Percentiles rank a stretch among this genome's conserved stretches.
phyloP scores from a whole-genome alignment of 1,139 yeast species.

The Protomyces pachydermus region DNA sequence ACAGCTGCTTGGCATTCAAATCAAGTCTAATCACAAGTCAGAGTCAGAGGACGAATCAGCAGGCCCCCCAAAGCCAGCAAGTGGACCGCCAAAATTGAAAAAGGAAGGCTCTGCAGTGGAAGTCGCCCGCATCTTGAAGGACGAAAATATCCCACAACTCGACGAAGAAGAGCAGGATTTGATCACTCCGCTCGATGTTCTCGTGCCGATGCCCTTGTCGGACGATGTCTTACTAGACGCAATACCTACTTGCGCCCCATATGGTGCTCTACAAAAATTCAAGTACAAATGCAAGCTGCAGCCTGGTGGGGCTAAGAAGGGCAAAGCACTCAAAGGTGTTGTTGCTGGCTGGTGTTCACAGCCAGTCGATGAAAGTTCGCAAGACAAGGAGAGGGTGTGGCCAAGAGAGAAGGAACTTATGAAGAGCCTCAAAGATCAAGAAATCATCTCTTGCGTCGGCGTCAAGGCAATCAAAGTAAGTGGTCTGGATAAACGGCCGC shows the following conservation, averaged over 20 bases:
- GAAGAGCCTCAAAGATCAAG: conserved; percentile 54
- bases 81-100: conserved; percentile 29
- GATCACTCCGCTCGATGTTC: conserved; percentile 35
- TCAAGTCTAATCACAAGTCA: conserved; percentile 42
- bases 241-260: conserved; percentile 89
- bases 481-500: neutral
- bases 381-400: conserved; percentile 63
- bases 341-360: conserved; percentile 56
- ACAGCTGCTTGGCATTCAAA: conserved; percentile 77
- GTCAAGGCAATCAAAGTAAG: conserved; percentile 42
- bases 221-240: conserved; percentile 52
- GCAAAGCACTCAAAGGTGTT: conserved; percentile 59
- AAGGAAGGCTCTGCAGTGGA: conserved; percentile 26
- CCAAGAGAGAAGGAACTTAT: conserved; percentile 59
- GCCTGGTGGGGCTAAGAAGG: conserved; percentile 84
- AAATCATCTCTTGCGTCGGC: conserved; percentile 50
- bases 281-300: conserved; percentile 80
- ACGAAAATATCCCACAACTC: conserved; percentile 39
- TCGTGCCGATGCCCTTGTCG: conserved; percentile 41
- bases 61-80: conserved; percentile 43
- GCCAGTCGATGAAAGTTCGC: conserved; percentile 49
- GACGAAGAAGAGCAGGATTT: conserved; percentile 38
- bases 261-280: conserved; percentile 68
- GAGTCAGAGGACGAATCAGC: conserved; percentile 43
- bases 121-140: conserved; percentile 30